phyloP scores from a whole-genome alignment of 805 yeast species.

The Ogataea methylovora region DNA sequence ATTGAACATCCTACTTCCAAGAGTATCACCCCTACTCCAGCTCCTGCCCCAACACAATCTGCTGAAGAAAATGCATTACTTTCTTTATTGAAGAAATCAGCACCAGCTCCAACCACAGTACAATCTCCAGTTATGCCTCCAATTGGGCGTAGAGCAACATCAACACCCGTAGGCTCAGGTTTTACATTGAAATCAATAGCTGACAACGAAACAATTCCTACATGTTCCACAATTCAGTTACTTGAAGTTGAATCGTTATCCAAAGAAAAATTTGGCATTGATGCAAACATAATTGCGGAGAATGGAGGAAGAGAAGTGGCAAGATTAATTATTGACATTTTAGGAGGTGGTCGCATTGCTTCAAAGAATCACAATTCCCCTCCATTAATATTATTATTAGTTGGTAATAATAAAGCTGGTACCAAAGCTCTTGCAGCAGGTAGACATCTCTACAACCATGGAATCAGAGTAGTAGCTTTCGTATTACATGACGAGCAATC shows the following conservation, averaged over 20 bases:
- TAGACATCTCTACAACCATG: constrained; percentile 68
- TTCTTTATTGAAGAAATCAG: not conserved
- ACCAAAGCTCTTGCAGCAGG: constrained; percentile 72
- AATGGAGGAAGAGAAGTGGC: constrained; percentile 64
- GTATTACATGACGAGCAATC: constrained; percentile 27
- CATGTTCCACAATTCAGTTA: constrained; percentile 73
- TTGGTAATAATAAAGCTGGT: constrained; percentile 73
- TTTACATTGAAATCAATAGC: constrained; percentile 1
- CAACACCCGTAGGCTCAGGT: not conserved
- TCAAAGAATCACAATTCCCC: constrained; percentile 69
- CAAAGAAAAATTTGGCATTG: constrained; percentile 43
- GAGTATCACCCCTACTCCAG: too few species aligned
- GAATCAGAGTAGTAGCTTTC: constrained; percentile 58
- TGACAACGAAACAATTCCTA: constrained; percentile 34
- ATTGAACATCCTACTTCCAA: constrained; percentile 5
- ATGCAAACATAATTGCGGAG: constrained; percentile 44
- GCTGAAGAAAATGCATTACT: not conserved
- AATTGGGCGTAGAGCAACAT: too few species aligned
- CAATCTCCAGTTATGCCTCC: not conserved
- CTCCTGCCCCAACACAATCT: not conserved
- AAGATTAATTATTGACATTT: constrained; percentile 45
- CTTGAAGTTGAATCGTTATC: constrained; percentile 64
- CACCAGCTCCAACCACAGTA: not conserved
- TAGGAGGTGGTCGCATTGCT: constrained; percentile 66
- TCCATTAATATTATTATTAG: constrained; percentile 64